Base-by-base conservation (phyloP, 768 basidiomycete genomes). In the Harrya chromipes region DNA sequence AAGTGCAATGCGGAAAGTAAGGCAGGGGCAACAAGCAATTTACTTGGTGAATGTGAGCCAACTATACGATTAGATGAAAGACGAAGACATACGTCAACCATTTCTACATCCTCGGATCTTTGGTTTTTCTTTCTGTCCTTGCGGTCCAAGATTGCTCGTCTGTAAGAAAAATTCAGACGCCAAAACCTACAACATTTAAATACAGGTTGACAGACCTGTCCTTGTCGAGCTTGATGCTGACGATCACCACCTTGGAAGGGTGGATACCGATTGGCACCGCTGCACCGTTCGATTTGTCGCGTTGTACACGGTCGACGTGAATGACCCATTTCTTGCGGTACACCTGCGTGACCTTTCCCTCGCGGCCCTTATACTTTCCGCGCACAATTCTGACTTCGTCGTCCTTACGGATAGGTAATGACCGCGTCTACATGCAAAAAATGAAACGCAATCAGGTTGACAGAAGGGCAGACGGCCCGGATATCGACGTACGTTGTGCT, bases 311-410 rank as follows among this genome's bases (percentile, higher is more conserved):
- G 74, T 99, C 95, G 67, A 99, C 90, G 74, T 97, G 87, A 72
- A 99, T 88, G 47, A 97, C 91, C 90, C 91, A 98, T 73, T 95
- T 94, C 85, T 95, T 95, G 71, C 94, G 89, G 82, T 94, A 95
- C 57, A 97, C 94, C 74, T 94, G 87, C 52, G 90, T 91, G 55
- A 99, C 85, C 77, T 97, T 97, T 65, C 95, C 95, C 80, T 99
- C 95, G 67, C 94, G 84, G 44, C 97, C 95, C 81, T 97, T 97
- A 83, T 97, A 94, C 72, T 95, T 94, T 49, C 95, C 95, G 57
- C 95, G 83, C 53, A 97, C 90, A 63, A 99, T 93, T 67, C 87
- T 79, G 57, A 98, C 95, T 75, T 98, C 95, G 71, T 99, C 95
- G 63, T 97, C 95, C 72, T 97, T 97, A 67, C 97, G 89, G 65